These are phyloP conservation scores for Suillus plorans DNA, from an alignment of 768 basidiomycete genomes.

Conservation along the genomic window DNA sequence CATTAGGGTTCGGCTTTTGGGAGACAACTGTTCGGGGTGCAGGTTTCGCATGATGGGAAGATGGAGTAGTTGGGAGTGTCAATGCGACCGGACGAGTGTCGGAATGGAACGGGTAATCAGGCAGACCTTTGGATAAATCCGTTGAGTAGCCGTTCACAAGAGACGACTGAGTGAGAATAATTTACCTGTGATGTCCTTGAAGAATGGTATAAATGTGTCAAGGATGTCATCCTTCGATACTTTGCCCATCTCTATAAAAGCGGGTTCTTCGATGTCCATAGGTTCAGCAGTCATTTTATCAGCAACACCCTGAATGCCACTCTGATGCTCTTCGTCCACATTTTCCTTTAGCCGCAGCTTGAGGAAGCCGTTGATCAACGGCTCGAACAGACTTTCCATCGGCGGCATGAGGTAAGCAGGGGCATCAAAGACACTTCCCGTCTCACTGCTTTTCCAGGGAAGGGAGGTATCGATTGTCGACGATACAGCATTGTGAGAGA, in stretches of 20 bases:
- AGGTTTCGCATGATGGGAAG: conserved; percentile 14
- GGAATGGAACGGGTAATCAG: conserved; percentile 24
- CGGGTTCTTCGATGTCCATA: conserved; percentile 19
- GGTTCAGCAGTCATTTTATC: conserved; percentile 45
- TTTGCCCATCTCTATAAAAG: conserved; percentile 25
- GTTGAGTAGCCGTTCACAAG: conserved; percentile 10
- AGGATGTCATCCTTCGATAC: conserved; percentile 57
- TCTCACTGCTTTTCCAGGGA: conserved; percentile 42
- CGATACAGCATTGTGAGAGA: conserved; percentile 11
- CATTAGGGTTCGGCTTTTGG: conserved; percentile 22
- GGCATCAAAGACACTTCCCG: conserved; percentile 54
- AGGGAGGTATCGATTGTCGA: conserved; percentile 18
- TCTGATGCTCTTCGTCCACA: conserved; percentile 11
- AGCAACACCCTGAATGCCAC: conserved; percentile 34
- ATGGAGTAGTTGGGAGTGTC: conserved; percentile 17
- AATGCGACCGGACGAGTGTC: conserved; percentile 9
- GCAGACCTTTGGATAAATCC: conserved; percentile 11
- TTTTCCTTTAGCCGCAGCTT: conserved; percentile 28
- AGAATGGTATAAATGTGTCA: conserved; percentile 58
- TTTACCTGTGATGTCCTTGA: conserved; percentile 52
- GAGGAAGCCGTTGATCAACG: conserved; percentile 53
- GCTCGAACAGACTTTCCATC: conserved; percentile 66
- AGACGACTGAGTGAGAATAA: background rate
- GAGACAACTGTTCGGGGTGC: conserved; percentile 13
- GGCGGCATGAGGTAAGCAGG: conserved; percentile 81